phyloP scores from a whole-genome alignment of 192 early-diverging fungal genomes.

The Umbelopsis sp. region DNA sequence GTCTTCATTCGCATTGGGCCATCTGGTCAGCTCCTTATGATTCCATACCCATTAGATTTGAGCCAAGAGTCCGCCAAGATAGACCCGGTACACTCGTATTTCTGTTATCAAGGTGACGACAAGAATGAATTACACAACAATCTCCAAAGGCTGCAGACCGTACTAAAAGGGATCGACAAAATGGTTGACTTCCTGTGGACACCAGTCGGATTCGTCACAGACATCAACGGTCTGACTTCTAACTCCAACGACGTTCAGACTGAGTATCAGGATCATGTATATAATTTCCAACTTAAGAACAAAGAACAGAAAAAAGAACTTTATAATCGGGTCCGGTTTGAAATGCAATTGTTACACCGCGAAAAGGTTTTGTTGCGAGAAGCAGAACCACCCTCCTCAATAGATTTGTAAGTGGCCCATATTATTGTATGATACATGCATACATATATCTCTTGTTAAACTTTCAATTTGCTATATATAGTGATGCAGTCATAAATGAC shows the following conservation, averaged over 20 bases:
- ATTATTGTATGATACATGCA: background rate
- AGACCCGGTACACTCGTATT: background rate
- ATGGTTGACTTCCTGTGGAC: background rate
- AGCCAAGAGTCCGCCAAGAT: background rate
- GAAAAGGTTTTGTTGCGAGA: background rate
- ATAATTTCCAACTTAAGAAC: background rate
- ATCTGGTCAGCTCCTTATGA: constrained; percentile 1
- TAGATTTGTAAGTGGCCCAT: background rate
- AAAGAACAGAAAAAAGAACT: background rate
- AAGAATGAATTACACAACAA: background rate
- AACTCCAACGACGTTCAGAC: background rate
- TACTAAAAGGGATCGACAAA: background rate
- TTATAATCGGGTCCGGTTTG: constrained; percentile 10
- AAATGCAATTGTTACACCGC: constrained; percentile 8
- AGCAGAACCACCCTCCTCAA: background rate
- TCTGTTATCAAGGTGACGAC: background rate
- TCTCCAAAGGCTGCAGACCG: background rate
- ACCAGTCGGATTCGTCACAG: background rate
- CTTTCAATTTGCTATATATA: background rate
- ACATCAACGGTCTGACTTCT: background rate
- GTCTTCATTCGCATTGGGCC: constrained; percentile 3
- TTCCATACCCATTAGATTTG: background rate
- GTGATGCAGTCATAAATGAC: background rate
- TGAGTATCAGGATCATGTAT: background rate
- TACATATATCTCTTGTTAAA: background rate